A percentile compares a stretch with the other conserved stretches of the same genome.
phyloP scores from a whole-genome alignment of 169 alveolate species.

The Perkinsus olseni region DNA sequence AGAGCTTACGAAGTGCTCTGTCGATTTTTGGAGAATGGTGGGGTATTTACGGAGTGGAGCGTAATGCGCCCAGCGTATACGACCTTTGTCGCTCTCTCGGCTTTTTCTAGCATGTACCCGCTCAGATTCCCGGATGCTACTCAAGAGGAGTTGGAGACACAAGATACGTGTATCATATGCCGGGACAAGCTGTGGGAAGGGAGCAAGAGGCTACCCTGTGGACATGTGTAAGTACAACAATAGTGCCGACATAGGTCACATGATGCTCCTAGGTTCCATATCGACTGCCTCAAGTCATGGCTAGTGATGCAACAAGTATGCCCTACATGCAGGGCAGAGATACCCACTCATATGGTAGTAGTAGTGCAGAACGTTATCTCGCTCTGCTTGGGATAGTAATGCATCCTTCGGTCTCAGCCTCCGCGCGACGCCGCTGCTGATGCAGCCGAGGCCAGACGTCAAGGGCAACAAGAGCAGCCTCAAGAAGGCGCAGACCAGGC shows the following conservation, averaged over 20 bases:
- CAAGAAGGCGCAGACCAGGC: no score
- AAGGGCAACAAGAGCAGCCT: neutral
- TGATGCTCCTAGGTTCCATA: conserved; percentile 11
- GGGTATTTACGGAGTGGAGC: no score
- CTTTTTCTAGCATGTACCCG: conserved; percentile 26
- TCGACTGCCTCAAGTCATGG: conserved; percentile 31
- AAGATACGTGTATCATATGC: conserved; percentile 73
- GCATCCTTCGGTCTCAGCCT: neutral
- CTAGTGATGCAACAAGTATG: conserved; percentile 26
- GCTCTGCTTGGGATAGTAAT: neutral
- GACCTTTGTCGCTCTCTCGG: no score
- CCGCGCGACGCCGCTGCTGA: neutral
- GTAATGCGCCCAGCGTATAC: no score
- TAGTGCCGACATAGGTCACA: neutral
- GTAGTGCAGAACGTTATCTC: no score
- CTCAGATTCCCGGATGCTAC: conserved; percentile 61
- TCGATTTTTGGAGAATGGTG: no score
- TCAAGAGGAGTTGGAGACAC: conserved; percentile 56
- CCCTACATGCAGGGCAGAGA: conserved; percentile 26
- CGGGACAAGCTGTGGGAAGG: conserved; percentile 61
- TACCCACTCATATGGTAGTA: neutral
- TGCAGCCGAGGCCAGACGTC: neutral
- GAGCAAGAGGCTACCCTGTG: conserved; percentile 61
- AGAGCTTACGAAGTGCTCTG: no score
- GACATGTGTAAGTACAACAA: conserved; percentile 47